These are phyloP conservation scores for Intubia oerlemansii DNA, from an alignment of 2,329 filamentous ascomycete genomes.

Conservation along the genomic window DNA sequence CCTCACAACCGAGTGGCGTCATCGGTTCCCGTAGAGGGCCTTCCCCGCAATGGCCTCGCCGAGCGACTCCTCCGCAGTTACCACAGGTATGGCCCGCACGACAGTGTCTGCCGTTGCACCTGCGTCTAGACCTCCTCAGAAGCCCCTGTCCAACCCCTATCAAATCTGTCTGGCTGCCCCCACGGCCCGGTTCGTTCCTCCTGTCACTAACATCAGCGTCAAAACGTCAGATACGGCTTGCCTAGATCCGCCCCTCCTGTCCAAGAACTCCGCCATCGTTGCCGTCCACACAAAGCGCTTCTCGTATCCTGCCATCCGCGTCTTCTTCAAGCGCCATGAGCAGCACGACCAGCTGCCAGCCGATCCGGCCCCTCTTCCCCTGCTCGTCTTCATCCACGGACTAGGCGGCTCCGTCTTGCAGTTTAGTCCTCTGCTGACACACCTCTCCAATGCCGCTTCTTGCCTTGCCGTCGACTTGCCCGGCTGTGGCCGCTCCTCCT, in stretches of 20 bases:
- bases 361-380: slow-evolving; percentile 50
- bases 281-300: slow-evolving; percentile 50
- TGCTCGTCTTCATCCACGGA: slow-evolving; percentile 83
- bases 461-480: slow-evolving; percentile 81
- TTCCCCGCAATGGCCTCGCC: too few species aligned
- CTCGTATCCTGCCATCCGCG: slow-evolving; percentile 55
- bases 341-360: slow-evolving; percentile 64
- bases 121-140: too few species aligned
- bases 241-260: slow-evolving; percentile 70
- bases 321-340: slow-evolving; percentile 66
- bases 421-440: slow-evolving; percentile 62
- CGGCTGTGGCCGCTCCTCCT: slow-evolving; percentile 67
- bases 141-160: too few species aligned
- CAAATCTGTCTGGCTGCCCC: too few species aligned
- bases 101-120: too few species aligned
- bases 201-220: too few species aligned
- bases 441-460: slow-evolving; percentile 61
- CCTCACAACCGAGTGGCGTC: too few species aligned
- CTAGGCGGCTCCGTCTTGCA: slow-evolving; percentile 83
- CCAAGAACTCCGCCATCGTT: slow-evolving; percentile 49
- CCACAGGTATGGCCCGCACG: too few species aligned
- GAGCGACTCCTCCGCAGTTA: too few species aligned
- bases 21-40: too few species aligned
- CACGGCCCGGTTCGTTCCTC: too few species aligned
- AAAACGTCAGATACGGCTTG: too few species aligned